These are phyloP conservation scores for Penicillium fuscoglaucum DNA, from an alignment of 2,329 filamentous ascomycete species.

Conservation along the genomic window DNA sequence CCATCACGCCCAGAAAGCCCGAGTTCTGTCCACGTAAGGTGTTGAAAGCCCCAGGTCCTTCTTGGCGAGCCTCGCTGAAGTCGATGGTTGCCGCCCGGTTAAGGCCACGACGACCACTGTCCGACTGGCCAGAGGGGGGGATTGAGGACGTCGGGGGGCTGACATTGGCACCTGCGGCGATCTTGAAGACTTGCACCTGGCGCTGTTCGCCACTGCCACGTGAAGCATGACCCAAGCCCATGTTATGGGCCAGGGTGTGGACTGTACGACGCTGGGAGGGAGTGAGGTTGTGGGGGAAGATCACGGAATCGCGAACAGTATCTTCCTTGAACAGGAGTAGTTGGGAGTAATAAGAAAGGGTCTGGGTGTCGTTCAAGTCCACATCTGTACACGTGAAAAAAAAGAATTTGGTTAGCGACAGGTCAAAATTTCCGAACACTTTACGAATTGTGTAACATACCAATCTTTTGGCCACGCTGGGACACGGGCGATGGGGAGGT, in stretches of 20 bases:
- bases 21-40: conserved; percentile 74
- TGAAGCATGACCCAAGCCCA: conserved; percentile 87
- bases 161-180: conserved; percentile 53
- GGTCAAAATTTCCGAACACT: background rate
- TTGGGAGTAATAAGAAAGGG: conserved; percentile 85
- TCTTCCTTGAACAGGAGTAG: conserved; percentile 86
- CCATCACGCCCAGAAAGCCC: conserved; percentile 80
- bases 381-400: conserved; percentile 54
- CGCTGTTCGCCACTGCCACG: conserved; percentile 84
- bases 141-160: conserved; percentile 64
- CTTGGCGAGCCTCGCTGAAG: conserved; percentile 79
- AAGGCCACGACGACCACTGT: conserved; percentile 78
- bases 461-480: conserved; percentile 46
- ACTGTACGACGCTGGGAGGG: conserved; percentile 86
- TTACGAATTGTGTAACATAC: conserved; percentile 22
- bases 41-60: conserved; percentile 68
- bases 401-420: conserved; percentile 9
- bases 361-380: conserved; percentile 87
- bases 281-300: conserved; percentile 77
- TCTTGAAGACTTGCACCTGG: conserved; percentile 81
- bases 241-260: conserved; percentile 91
- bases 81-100: conserved; percentile 97
- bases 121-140: conserved; percentile 65
- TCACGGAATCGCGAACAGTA: conserved; percentile 71
- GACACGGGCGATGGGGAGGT: conserved; percentile 69